Conservation (phyloP, 73 alveolate species). For the Paramecium bursaria region DNA sequence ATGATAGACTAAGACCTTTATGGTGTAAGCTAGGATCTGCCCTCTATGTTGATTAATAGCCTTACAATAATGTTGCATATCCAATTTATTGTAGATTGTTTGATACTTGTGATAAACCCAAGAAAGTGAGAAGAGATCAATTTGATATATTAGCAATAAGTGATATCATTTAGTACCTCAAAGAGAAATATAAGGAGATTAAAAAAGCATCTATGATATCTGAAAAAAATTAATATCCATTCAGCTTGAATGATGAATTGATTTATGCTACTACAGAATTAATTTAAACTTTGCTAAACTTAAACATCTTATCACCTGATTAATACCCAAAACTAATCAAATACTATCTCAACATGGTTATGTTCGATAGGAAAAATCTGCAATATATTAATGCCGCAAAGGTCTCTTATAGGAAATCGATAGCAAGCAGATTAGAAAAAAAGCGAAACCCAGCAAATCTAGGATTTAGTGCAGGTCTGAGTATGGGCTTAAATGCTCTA, state of each 20-base stretch:
- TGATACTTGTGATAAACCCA: background rate
- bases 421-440: background rate
- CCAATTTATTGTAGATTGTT: conserved; percentile 44
- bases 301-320: background rate
- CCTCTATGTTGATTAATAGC: conserved; percentile 33
- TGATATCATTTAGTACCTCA: conserved; percentile 12
- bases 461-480: background rate
- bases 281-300: conserved; percentile 15
- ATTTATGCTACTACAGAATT: conserved; percentile 1
- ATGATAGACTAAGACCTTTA: conserved; percentile 32
- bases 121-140: background rate
- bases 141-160: background rate
- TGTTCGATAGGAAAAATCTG: conserved; percentile 52
- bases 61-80: background rate
- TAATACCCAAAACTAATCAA: background rate
- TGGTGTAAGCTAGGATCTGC: conserved; percentile 44
- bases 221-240: too few relatives aligned
- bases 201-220: background rate
- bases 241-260: conserved; percentile 49
- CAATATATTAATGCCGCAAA: conserved; percentile 31
- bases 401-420: background rate
- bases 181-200: background rate
- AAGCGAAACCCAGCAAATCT: conserved; percentile 1
- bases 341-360: conserved; percentile 4
- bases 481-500: background rate